Conservation (phyloP, 208 protist genomes). For the Phytomonas sp. region DNA sequence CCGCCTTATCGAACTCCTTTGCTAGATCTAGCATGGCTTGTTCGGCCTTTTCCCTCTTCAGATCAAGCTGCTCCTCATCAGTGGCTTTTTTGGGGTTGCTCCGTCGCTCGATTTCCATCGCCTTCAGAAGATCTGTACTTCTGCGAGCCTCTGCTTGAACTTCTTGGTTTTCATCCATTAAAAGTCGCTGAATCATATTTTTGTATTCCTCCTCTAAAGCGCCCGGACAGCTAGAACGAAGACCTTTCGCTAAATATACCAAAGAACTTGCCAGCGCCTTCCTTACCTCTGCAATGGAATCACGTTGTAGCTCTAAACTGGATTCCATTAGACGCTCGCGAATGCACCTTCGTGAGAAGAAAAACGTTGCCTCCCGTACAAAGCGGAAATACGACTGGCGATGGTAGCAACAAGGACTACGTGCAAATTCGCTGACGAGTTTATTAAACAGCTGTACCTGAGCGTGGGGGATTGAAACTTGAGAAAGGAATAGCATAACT, state of each 20-base stretch:
- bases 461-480: conserved; percentile 25
- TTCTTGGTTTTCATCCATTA: conserved; percentile 61
- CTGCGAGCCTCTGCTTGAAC: conserved; percentile 38
- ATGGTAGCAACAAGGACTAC: conserved; percentile 51
- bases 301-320: conserved; percentile 70
- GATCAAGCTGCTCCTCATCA: conserved; percentile 47
- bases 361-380: conserved; percentile 35
- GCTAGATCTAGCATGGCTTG: conserved; percentile 68
- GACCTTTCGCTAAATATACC: conserved; percentile 29
- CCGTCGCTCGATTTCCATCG: conserved; percentile 20
- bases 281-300: conserved; percentile 64
- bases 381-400: conserved; percentile 66
- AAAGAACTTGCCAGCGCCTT: conserved; percentile 50
- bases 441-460: conserved; percentile 76
- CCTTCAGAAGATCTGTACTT: conserved; percentile 28
- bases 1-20: conserved; percentile 84
- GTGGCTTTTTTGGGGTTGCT: conserved; percentile 10
- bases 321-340: conserved; percentile 76
- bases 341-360: conserved; percentile 74
- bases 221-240: conserved; percentile 25
- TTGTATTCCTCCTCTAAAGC: conserved; percentile 61
- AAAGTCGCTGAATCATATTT: conserved; percentile 61
- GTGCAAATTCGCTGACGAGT: conserved; percentile 79
- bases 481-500: conserved; percentile 37
- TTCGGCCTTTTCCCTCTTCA: conserved; percentile 56